Base-by-base conservation (phyloP, 2,329 filamentous ascomycete species). In the Alternaria consortialis region DNA sequence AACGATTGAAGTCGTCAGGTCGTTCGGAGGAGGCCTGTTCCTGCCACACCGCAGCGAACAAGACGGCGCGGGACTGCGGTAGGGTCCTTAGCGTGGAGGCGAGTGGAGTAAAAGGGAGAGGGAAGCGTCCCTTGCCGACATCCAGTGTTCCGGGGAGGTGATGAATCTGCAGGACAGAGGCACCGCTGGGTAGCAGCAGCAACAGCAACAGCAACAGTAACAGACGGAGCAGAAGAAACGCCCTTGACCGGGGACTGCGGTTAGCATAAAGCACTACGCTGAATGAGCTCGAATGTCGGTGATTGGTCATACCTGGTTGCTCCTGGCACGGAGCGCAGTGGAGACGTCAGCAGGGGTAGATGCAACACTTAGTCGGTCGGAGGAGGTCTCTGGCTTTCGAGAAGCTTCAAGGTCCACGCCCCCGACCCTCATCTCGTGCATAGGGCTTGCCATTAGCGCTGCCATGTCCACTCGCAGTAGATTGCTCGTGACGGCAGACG, bases 211-310 rank as follows among this genome's bases (percentile, higher is more conserved):
- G 50, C 32, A 59, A 44, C 42, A 61, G 53, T 23, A 61, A n/a
- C 58, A 61, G 62, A 58, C 60, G 69, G 62, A 66, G 44, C 53
- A 67, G 63, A 60, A 67, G 65, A 65, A 58, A 59, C 58, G 43
- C 55, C 32, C 58, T 67, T 60, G 31, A 55, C 63, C 31, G 70
- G 74, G 74, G 74, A 68, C 61, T 54, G 62, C 68, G 70, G 69
- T 62, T 46, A 73, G 69, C 70, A 74, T 76, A 72, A 75, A 74
- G 67, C 66, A 71, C 60, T 58, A 60, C 62, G 63, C 58, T 63
- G 64, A 53, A 65, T 64, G 59, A 63, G 63, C 66, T 64, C 53
- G n/a, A 52, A 46, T 56, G 59, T 36, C 61, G 63, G 62, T 71
- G 66, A 75, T 77, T 76, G 73, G 73, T 52, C 46, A 27, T 56